phyloP scores from a whole-genome alignment of 768 basidiomycete genomes.

The Mycena epipterygia region DNA sequence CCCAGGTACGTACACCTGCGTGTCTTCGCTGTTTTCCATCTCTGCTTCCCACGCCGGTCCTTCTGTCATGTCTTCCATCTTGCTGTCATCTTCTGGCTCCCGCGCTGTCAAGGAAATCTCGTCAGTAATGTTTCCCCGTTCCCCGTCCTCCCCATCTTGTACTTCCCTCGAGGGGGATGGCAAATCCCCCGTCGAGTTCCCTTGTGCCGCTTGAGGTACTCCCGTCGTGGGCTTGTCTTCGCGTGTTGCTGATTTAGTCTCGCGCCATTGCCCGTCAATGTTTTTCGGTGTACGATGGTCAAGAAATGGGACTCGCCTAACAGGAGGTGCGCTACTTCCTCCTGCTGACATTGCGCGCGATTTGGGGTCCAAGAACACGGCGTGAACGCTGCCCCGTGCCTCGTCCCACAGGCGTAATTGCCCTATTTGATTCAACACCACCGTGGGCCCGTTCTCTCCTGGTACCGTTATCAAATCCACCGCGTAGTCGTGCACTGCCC shows the following conservation, averaged over 20 bases:
- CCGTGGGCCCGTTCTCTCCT: background rate
- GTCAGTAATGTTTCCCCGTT: background rate
- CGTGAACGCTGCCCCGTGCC: slow-evolving; percentile 18
- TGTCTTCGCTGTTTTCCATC: slow-evolving; percentile 8
- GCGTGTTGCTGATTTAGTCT: background rate
- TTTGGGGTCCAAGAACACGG: slow-evolving; percentile 24
- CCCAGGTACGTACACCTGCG: slow-evolving; percentile 12
- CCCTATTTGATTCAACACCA: background rate
- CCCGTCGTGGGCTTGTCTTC: too few relatives aligned
- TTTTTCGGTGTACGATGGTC: background rate
- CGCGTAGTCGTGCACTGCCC: slow-evolving; percentile 33
- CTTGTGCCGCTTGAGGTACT: background rate
- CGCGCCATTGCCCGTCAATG: background rate
- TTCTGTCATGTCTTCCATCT: background rate
- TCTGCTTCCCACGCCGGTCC: background rate
- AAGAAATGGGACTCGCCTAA: slow-evolving; percentile 16
- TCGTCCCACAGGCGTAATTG: background rate
- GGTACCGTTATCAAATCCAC: slow-evolving; percentile 19
- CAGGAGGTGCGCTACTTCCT: slow-evolving; percentile 26
- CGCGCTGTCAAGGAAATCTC: slow-evolving; percentile 6
- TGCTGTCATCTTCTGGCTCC: too few relatives aligned
- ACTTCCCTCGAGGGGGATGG: slow-evolving; percentile 31
- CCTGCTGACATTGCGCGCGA: slow-evolving; percentile 12
- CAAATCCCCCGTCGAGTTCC: slow-evolving; percentile 27
- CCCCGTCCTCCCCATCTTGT: background rate